Evolutionary conservation across 2,329 filamentous ascomycete species (phyloP).

Genomic region (Aspergillus sp.): DNA sequence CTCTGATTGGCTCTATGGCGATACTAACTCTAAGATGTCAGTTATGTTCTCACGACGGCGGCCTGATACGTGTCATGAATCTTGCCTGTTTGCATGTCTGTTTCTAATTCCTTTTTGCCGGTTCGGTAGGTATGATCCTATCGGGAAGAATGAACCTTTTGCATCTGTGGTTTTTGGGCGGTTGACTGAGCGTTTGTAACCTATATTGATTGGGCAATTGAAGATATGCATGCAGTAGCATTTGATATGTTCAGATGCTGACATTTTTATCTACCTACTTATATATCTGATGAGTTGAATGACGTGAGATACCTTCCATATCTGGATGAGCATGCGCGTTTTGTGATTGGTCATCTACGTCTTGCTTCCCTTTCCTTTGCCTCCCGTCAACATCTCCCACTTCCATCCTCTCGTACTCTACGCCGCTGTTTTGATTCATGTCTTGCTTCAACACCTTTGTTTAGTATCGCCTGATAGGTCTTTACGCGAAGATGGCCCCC

Average conservation of each 20-base stretch:
- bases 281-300: not conserved
- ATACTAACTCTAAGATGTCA: constrained; percentile 6
- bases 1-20: not conserved
- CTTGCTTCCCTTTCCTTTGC: too few species aligned
- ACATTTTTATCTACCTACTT: not conserved
- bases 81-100: constrained; percentile 2
- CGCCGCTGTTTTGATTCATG: too few species aligned
- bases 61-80: constrained; percentile 19
- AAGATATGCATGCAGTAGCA: too few species aligned
- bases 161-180: not conserved
- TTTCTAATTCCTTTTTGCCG: not conserved
- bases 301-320: not conserved
- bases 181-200: not conserved
- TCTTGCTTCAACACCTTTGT: too few species aligned
- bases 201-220: too few species aligned
- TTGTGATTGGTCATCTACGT: too few species aligned
- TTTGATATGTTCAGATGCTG: not conserved
- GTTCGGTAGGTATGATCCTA: not conserved
- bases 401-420: too few species aligned
- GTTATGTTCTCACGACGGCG: constrained; percentile 34
- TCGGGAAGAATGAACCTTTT: not conserved
- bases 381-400: too few species aligned
- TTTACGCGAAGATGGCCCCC: too few species aligned
- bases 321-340: too few species aligned
- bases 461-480: too few species aligned